Base-by-base conservation (phyloP, 2,329 filamentous ascomycete genomes). In the Verticillium isaacii region DNA sequence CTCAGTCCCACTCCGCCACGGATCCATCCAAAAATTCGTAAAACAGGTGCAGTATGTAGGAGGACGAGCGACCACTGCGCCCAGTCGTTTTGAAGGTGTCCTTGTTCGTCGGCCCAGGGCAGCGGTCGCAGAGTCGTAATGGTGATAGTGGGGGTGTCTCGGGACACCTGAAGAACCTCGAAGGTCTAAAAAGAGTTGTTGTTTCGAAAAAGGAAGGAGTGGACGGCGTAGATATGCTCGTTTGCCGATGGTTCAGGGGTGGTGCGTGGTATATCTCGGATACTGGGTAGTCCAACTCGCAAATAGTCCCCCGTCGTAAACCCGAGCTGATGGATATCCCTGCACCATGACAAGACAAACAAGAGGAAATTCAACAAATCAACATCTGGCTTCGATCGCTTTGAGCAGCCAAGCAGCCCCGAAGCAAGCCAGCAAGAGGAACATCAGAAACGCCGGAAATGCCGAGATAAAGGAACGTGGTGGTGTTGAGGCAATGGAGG, bases 361-460 rank as follows among this genome's bases (percentile, higher is more conserved):
- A 25, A 56, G 25, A 32, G n/a, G 54, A 56, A 56, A 62, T 62
- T 62, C 62, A 65, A 60, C 64, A 57, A 60, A 64, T 60, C 58
- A 65, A 57, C 45, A 50, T n/a, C 19, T 23, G 6, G 45, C n/a
- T 23, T n/a, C 17, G 11, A 50, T 23, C 39, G 19, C 45, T n/a
- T 50, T 23, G 34, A 5, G 17, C 45, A n/a, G n/a, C 23, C n/a
- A 50, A 50, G 45, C n/a, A n/a, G n/a, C 45, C 45, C 9, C 45
- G 60, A 61, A 58, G 63, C 58, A 60, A 61, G 58, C 59, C 56
- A 55, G 58, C 45, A 57, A 37, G 25, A 62, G 64, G 50, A 65
- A 59, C 61, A 54, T 52, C 55, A 57, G 55, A 50, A 78, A 79
- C 77, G 77, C 77, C 77, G 67, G 72, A 66, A 74, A 79, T 79